A percentile compares a stretch with the other conserved stretches of the same genome.
phyloP scores from a whole-genome alignment of 2,329 filamentous ascomycete species.

The Arachnomyces sp. region DNA sequence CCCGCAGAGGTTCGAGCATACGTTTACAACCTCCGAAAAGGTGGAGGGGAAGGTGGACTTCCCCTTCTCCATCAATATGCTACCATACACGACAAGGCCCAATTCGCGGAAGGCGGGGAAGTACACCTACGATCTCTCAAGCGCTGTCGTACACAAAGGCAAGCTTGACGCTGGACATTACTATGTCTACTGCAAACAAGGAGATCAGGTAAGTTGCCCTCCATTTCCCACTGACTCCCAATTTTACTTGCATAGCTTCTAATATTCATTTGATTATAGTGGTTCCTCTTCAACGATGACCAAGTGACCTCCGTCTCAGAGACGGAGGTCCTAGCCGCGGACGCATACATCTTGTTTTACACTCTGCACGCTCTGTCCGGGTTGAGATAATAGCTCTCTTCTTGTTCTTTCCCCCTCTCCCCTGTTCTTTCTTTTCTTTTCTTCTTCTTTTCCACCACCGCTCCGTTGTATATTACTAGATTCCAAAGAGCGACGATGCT shows the following conservation, averaged over 20 bases:
- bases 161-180: slow-evolving; percentile 92
- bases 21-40: slow-evolving; percentile 69
- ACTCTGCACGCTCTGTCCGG: slow-evolving; percentile 28
- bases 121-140: slow-evolving; percentile 78
- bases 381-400: slow-evolving; percentile 2
- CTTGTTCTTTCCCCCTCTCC: neutral
- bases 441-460: neutral
- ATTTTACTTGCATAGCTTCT: neutral
- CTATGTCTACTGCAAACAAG: slow-evolving; percentile 77
- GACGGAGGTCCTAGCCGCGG: slow-evolving; percentile 74
- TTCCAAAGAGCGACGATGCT: slow-evolving; percentile 4
- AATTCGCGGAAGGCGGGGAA: slow-evolving; percentile 35
- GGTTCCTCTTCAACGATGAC: slow-evolving; percentile 95
- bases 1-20: slow-evolving; percentile 63
- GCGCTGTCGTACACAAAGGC: slow-evolving; percentile 87
- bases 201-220: slow-evolving; percentile 52
- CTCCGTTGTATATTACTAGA: slow-evolving; percentile 5
- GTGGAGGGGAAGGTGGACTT: slow-evolving; percentile 83
- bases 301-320: slow-evolving; percentile 78
- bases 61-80: slow-evolving; percentile 79
- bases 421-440: neutral
- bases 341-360: slow-evolving; percentile 90
- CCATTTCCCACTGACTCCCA: neutral
- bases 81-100: slow-evolving; percentile 73
- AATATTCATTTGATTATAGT: slow-evolving; percentile 47